These are phyloP conservation scores for Magnaporthiopsis incrustans DNA, from an alignment of 2,329 filamentous ascomycete genomes.

Conservation along the genomic window DNA sequence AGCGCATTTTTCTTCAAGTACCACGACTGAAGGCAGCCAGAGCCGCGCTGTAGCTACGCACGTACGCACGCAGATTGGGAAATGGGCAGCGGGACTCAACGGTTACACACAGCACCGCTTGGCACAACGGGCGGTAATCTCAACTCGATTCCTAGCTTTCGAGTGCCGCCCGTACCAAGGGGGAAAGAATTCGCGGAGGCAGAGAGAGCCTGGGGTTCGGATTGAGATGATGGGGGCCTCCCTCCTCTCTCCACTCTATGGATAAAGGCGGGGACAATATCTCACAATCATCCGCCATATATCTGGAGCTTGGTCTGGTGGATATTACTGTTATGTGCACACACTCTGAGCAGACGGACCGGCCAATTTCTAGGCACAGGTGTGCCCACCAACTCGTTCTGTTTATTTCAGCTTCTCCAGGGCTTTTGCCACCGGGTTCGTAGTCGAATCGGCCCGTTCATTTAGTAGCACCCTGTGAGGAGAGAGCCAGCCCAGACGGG, in stretches of 20 bases:
- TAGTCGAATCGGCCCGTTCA: too few species aligned
- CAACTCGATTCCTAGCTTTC: background rate
- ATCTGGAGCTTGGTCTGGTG: background rate
- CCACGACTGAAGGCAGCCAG: too few species aligned
- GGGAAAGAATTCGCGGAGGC: background rate
- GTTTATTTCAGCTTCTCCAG: too few species aligned
- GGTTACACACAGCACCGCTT: background rate
- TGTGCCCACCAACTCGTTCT: too few species aligned
- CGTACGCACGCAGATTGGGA: background rate
- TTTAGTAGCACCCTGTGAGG: too few species aligned
- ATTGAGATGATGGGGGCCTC: background rate
- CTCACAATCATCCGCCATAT: background rate
- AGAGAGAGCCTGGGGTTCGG: background rate
- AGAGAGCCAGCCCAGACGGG: too few species aligned
- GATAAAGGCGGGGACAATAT: background rate
- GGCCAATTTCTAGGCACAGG: too few species aligned
- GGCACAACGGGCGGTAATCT: background rate
- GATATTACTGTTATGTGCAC: background rate
- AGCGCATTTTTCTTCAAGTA: background rate
- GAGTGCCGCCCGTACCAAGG: background rate
- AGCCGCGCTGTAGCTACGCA: background rate
- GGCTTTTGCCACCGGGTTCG: too few species aligned
- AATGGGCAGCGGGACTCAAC: background rate
- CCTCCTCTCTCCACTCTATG: background rate
- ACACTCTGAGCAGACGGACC: background rate